phyloP scores from a whole-genome alignment of 106 monocot species.

The Acanthochlamys bracteata region DNA sequence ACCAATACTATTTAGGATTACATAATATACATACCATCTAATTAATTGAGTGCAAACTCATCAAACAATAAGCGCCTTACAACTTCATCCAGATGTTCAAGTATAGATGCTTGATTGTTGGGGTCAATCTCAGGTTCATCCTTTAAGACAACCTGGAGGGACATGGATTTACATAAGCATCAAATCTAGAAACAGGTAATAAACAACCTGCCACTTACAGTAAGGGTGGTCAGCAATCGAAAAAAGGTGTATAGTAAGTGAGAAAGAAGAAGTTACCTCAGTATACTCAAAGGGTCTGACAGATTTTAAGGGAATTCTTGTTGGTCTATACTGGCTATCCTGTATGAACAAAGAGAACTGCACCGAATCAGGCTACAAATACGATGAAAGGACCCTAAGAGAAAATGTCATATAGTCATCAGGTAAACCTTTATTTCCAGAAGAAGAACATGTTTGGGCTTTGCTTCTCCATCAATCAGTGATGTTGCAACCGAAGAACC shows the following conservation, averaged over 20 bases:
- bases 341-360: conserved; percentile 22
- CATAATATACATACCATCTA: too few species aligned
- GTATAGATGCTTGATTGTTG: conserved; percentile 87
- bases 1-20: conserved; percentile 1
- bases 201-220: too few species aligned
- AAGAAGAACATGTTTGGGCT: conserved; percentile 86
- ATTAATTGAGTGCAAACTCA: too few species aligned
- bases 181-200: not conserved
- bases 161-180: conserved; percentile 12
- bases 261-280: too few species aligned
- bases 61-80: conserved; percentile 36
- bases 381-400: too few species aligned
- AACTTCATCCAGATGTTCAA: conserved; percentile 91
- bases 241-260: too few species aligned
- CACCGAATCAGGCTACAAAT: not conserved
- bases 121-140: conserved; percentile 89
- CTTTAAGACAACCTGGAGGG: conserved; percentile 83
- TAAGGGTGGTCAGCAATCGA: too few species aligned
- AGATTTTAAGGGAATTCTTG: conserved; percentile 89
- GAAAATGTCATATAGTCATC: not conserved
- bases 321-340: conserved; percentile 93
- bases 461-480: conserved; percentile 96
- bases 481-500: conserved; percentile 99
- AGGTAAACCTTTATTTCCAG: conserved; percentile 96
- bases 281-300: conserved; percentile 97